Conservation (phyloP, 1,139 yeast species). For the Taphrina sp. region DNA sequence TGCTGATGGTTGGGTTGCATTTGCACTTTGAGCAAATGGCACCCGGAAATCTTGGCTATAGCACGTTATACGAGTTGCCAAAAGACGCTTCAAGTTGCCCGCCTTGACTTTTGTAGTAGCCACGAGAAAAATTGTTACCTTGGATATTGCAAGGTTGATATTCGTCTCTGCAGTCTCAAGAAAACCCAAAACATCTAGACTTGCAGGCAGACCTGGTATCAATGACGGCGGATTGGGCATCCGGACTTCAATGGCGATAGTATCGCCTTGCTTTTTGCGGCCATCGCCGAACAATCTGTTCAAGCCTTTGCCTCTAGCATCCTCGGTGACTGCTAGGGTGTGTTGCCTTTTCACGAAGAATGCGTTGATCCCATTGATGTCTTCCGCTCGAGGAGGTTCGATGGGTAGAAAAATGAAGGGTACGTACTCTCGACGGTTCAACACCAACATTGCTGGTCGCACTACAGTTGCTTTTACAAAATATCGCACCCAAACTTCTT, state of each 20-base stretch:
- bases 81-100: slow-evolving; percentile 6
- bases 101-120: slow-evolving; percentile 25
- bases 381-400: slow-evolving; percentile 44
- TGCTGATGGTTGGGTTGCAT: slow-evolving; percentile 11
- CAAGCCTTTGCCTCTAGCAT: slow-evolving; percentile 16
- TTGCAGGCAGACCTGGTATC: slow-evolving; percentile 22
- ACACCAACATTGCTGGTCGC: slow-evolving; percentile 54
- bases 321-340: slow-evolving; percentile 13
- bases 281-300: slow-evolving; percentile 5
- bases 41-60: slow-evolving; percentile 14
- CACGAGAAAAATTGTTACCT: slow-evolving; percentile 11
- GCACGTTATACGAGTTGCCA: slow-evolving; percentile 9
- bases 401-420: slow-evolving; percentile 59
- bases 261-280: slow-evolving; percentile 6
- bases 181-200: slow-evolving; percentile 16
- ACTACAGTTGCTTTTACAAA: slow-evolving; percentile 59
- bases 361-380: background rate
- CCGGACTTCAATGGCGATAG: slow-evolving; percentile 28
- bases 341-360: slow-evolving; percentile 29
- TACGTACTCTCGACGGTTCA: slow-evolving; percentile 52
- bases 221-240: slow-evolving; percentile 27
- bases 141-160: slow-evolving; percentile 8
- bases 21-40: slow-evolving; percentile 5
- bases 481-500: slow-evolving; percentile 50
- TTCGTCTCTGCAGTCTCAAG: slow-evolving; percentile 12